A percentile compares a stretch with the other conserved stretches of the same genome.
Conservation (phyloP, 805 yeast genomes). For the Peterozyma toletana region DNA sequence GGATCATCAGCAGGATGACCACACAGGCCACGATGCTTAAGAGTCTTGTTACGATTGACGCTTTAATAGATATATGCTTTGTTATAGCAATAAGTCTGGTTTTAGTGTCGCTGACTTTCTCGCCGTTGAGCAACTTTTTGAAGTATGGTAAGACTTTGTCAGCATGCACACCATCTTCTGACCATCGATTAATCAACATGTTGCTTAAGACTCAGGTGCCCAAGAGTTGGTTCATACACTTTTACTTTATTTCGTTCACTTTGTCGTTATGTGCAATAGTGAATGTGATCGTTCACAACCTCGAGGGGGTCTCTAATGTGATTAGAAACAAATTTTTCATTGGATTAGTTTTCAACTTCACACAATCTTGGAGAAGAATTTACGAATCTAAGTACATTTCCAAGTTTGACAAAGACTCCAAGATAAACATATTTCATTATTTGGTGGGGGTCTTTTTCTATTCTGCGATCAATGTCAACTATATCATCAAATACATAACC, state of each 20-base stretch:
- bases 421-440: slow-evolving; percentile 63
- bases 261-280: slow-evolving; percentile 18
- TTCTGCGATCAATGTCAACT: slow-evolving; percentile 33
- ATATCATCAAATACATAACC: slow-evolving; percentile 8
- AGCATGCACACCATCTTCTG: no score
- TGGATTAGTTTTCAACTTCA: slow-evolving; percentile 19
- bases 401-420: slow-evolving; percentile 37
- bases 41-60: background rate
- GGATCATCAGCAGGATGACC: no score
- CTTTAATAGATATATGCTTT: slow-evolving; percentile 3
- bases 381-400: slow-evolving; percentile 44
- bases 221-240: slow-evolving; percentile 56
- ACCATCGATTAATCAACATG: slow-evolving; percentile 8
- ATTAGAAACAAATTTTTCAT: slow-evolving; percentile 12
- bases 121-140: slow-evolving; percentile 26
- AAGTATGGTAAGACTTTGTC: slow-evolving; percentile 37
- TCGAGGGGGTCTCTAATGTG: slow-evolving; percentile 13
- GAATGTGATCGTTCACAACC: slow-evolving; percentile 11
- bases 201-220: slow-evolving; percentile 42
- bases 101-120: slow-evolving; percentile 22
- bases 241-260: slow-evolving; percentile 40
- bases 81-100: slow-evolving; percentile 15
- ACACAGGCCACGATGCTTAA: no score
- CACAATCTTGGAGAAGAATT: slow-evolving; percentile 50
- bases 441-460: slow-evolving; percentile 59